Evolutionary conservation across 169 alveolate species (phyloP).

Genomic region (Eimeria zaria): DNA sequence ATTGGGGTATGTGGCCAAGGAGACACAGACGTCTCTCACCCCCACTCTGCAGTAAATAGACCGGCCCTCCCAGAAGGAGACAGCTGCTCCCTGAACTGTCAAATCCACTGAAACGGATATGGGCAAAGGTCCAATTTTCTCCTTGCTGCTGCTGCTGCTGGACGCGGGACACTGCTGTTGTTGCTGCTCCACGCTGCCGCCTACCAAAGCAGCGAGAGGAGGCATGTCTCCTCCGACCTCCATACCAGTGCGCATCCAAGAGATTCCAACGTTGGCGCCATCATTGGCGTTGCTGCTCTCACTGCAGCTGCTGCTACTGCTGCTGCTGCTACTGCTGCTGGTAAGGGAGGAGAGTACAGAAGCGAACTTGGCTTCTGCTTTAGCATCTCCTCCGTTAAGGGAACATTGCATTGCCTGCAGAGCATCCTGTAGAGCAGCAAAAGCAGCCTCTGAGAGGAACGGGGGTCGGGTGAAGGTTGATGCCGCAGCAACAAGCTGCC

Average conservation of each 20-base stretch:
- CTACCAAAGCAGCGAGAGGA: constrained; percentile 14
- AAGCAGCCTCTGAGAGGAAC: constrained; percentile 35
- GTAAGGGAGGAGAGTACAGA: neutral
- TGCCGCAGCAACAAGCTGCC: constrained; percentile 18
- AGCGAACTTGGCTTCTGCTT: neutral
- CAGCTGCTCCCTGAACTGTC: constrained; percentile 42
- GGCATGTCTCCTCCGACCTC: constrained; percentile 75
- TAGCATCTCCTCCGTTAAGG: constrained; percentile 2
- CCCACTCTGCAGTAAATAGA: constrained; percentile 27
- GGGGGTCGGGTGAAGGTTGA: constrained; percentile 35
- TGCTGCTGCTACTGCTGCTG: neutral
- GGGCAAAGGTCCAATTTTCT: neutral
- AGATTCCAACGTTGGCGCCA: neutral
- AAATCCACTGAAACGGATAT: constrained; percentile 20
- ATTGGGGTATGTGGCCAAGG: neutral
- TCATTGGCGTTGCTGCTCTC: constrained; percentile 8
- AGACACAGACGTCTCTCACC: constrained; percentile 26
- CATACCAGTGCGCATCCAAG: constrained; percentile 11
- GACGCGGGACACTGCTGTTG: neutral
- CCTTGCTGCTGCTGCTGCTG: constrained; percentile 32
- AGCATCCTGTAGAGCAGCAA: constrained; percentile 52
- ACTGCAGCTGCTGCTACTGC: constrained; percentile 4
- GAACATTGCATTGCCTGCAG: constrained; percentile 49
- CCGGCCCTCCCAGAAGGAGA: constrained; percentile 57
- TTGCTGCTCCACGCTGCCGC: neutral